Evolutionary conservation across 805 yeast species (phyloP), one percentile per base, ranked within the genome.

Genomic region (Saccharomycopsis fibuligera): DNA sequence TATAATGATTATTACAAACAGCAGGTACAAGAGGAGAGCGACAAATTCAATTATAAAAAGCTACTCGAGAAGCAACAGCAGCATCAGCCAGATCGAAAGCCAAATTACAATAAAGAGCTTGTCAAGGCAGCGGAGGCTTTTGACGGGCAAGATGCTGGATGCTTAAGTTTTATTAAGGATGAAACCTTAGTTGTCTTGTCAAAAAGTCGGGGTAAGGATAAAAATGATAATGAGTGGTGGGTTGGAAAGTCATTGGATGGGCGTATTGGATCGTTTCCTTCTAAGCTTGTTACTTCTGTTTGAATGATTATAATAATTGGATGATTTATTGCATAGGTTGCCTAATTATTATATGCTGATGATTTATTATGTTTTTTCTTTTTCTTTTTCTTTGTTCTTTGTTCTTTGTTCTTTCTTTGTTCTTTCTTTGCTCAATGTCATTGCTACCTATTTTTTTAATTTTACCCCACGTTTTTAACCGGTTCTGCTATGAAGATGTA

Each of bases 201-300:
- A 6, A 23, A 48, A 35, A 27, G 35, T 16, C 25, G 30, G 36
- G 41, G 23, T 5, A 6, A 6, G 25, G 47, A 9, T 3, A 23
- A 31, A 12, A 8, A 5, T n/a, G 33, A 23, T 25, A 35, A 35
- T 12, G 35, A 33, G 22, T 49, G 53, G 49, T 48, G 54, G 53
- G 23, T 51, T 14, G 56, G 52, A 3, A 42, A 35, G 29, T 33
- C 47, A 2, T 16, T 10, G 12, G 56, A 53, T 45, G 54, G 54
- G 4, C 25, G 56, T 30, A 35, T 50, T 12, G 56, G 56, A 14
- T 24, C 25, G 23, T 44, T 53, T 17, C 54, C 56, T 1, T 29
- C 23, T 10, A 31, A 33, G 23, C 10, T 44, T 31, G 47, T 48
- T 12, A 19, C 40, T n/a, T 12, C 23, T 22, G 33, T 38, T 14